Conservation (phyloP, 345 rosid species). For the Clarkia xantiana region DNA sequence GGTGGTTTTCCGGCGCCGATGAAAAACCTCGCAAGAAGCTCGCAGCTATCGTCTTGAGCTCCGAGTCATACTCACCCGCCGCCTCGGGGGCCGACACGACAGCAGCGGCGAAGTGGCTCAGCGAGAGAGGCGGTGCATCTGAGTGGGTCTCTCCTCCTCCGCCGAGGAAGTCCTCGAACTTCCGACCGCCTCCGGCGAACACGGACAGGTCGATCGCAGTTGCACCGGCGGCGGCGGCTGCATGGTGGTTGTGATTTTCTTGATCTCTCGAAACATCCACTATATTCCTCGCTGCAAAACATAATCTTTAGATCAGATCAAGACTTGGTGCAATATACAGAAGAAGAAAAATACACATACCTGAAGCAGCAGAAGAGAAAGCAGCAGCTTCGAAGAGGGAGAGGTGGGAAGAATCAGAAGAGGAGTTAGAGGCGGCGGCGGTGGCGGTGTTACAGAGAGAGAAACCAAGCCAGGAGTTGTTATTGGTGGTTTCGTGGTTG, state of each 20-base stretch:
- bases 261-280: constrained; percentile 5
- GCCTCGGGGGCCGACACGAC: constrained; percentile 2
- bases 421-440: constrained; percentile 6
- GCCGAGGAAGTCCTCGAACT: constrained; percentile 69
- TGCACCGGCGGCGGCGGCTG: constrained; percentile 10
- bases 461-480: constrained; percentile 25
- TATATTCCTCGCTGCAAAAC: constrained; percentile 5
- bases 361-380: constrained; percentile 7
- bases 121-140: constrained; percentile 11
- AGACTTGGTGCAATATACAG: not conserved
- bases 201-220: constrained; percentile 29
- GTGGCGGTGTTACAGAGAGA: constrained; percentile 34
- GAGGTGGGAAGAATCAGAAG: constrained; percentile 19
- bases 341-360: constrained; percentile 3
- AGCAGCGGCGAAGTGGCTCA: constrained; percentile 12
- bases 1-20: constrained; percentile 14
- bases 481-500: not conserved
- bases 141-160: constrained; percentile 15
- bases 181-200: constrained; percentile 38
- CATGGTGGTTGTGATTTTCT: not conserved
- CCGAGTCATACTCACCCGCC: constrained; percentile 42
- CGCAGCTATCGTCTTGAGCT: constrained; percentile 66
- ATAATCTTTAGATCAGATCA: not conserved
- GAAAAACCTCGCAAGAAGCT: constrained; percentile 56
- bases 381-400: constrained; percentile 40